Conservation (phyloP, 495 filamentous ascomycete species). For the Xylaria intraflava region DNA sequence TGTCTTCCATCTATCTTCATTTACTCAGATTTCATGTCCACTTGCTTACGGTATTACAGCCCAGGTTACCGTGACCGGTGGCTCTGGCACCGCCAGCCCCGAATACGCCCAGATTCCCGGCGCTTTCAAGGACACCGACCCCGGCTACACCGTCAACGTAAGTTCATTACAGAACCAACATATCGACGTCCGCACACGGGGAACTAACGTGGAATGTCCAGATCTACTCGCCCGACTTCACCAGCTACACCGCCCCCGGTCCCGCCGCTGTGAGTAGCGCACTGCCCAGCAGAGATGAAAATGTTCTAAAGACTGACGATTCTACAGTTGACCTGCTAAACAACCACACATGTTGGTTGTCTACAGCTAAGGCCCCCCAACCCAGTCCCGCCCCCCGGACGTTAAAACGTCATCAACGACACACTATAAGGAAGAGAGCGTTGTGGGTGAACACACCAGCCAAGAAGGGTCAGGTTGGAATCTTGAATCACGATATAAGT, state of each 20-base stretch:
- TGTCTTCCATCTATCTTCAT: too few species aligned
- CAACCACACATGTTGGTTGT: too few species aligned
- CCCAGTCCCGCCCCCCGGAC: too few species aligned
- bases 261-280: constrained; percentile 18
- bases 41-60: constrained; percentile 6
- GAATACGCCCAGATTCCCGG: constrained; percentile 44
- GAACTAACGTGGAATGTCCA: constrained; percentile 2
- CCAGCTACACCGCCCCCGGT: constrained; percentile 21
- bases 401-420: too few species aligned
- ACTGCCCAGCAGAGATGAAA: neutral
- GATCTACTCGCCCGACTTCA: constrained; percentile 23
- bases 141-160: constrained; percentile 35
- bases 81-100: constrained; percentile 26
- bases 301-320: neutral
- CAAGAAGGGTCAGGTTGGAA: too few species aligned
- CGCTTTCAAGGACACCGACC: constrained; percentile 41
- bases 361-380: too few species aligned
- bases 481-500: too few species aligned
- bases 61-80: constrained; percentile 26
- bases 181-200: neutral
- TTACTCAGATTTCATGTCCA: too few species aligned
- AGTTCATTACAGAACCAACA: neutral
- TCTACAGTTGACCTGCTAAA: constrained; percentile 3
- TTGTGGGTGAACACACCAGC: too few species aligned
- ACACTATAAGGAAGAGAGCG: too few species aligned